phyloP scores from a whole-genome alignment of 2,329 filamentous ascomycete species.

The Claviceps paspali region DNA sequence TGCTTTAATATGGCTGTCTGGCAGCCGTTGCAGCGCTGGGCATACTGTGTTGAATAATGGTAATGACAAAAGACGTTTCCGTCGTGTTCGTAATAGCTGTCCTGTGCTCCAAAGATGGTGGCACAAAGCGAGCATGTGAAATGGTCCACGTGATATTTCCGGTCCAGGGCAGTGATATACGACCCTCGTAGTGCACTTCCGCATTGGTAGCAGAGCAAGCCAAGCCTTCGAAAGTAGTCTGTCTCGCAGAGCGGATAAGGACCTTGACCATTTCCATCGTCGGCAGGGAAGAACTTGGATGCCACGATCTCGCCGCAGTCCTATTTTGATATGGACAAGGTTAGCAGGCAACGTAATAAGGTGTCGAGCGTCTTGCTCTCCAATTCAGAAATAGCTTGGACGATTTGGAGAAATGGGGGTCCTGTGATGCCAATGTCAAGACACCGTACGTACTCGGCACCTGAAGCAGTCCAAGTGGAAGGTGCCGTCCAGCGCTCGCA shows the following conservation, averaged over 20 bases:
- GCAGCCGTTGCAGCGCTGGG: constrained; percentile 90
- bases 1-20: constrained; percentile 96
- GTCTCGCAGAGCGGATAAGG: constrained; percentile 97
- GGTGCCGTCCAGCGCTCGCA: constrained; percentile 81
- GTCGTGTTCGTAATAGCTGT: constrained; percentile 98
- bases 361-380: neutral
- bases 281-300: constrained; percentile 96
- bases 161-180: constrained; percentile 93
- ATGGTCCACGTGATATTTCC: constrained; percentile 98
- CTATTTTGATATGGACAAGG: constrained; percentile 34
- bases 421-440: neutral
- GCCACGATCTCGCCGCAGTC: constrained; percentile 95
- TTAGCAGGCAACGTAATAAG: constrained; percentile 5
- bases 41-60: constrained; percentile 95
- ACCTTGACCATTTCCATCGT: constrained; percentile 68
- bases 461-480: constrained; percentile 98
- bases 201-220: constrained; percentile 82
- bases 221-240: constrained; percentile 88
- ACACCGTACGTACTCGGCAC: constrained; percentile 55
- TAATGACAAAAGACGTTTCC: constrained; percentile 95
- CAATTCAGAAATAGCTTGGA: neutral
- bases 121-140: constrained; percentile 96
- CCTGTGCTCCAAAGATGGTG: constrained; percentile 93
- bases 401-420: too few species aligned
- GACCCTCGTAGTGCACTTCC: constrained; percentile 86